Base-by-base conservation (phyloP, 257 asterid species). In the Linderniella brevidens region DNA sequence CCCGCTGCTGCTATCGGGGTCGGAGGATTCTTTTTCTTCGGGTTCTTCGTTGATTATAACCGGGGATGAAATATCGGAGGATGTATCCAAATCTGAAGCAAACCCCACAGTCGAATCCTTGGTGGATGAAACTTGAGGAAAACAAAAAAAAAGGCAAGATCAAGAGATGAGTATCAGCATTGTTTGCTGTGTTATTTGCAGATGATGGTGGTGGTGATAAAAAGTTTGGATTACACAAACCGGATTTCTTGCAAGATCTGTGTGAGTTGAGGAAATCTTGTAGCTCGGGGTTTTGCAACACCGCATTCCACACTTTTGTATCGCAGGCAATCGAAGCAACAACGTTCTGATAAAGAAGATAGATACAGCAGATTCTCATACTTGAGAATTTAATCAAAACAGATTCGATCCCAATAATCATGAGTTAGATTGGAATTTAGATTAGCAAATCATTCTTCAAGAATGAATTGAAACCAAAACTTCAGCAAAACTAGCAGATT, bases 321-420 rank as follows among this genome's bases (percentile, higher is more conserved):
- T 85, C 96, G 38, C 68, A 61, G 15, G 88, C 93, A 61, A 85
- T 70, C 37, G 96, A 81, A 60, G 96, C 92, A 68, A 81, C 93
- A 53, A 81, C 83, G 35, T 42, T 75, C 96, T 85, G 52, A 32
- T 20, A 51, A 45, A 52, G 16, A 25, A 47, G 52, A 56, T 66
- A 57, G 53, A 42, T 19, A 25, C 6, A 2, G 32, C 32, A 25
- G 32, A 25, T 25, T 25, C 6, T 25, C 32, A 25, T 25, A 25
- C 32, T 25, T 25, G 6, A 3, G 32, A 6, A 25, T 3, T 3
- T 6, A 3, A 25, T 3, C 32, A 25, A 25, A 25, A 25, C 4
- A 25, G 32, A 25, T 3, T 25, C 32, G 6, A 25, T 25, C 6
- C 32, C 6, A 25, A 2, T 3, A 25, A 25, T 25, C 32, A 25